Conservation (phyloP, 495 filamentous ascomycete species). For the Penicillium daleae region DNA sequence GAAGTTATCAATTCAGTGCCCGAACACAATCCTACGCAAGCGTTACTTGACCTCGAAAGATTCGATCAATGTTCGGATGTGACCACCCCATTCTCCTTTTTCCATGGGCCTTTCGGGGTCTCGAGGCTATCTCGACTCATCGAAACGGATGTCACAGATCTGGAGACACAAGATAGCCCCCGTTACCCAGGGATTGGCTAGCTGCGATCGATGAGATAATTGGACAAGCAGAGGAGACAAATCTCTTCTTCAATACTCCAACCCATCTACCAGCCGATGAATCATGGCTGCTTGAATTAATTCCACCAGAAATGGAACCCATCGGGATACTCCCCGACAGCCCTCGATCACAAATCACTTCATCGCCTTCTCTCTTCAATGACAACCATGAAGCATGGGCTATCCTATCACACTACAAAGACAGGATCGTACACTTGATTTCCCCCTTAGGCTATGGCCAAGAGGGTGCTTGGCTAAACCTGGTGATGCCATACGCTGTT, state of each 20-base stretch:
- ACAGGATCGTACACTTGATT: slow-evolving; percentile 22
- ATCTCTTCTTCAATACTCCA: neutral
- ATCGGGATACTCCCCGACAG: neutral
- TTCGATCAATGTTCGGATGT: neutral
- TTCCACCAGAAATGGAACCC: neutral
- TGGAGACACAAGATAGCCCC: neutral
- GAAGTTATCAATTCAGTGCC: slow-evolving; percentile 8
- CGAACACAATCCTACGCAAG: slow-evolving; percentile 10
- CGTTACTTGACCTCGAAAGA: slow-evolving; percentile 20
- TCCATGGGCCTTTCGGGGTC: slow-evolving; percentile 27
- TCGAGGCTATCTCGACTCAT: slow-evolving; percentile 1
- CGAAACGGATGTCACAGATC: neutral
- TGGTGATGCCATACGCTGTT: slow-evolving; percentile 26
- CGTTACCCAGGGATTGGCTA: slow-evolving; percentile 12
- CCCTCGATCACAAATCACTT: neutral
- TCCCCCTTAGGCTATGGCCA: slow-evolving; percentile 23
- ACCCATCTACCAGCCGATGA: neutral
- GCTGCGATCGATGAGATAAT: slow-evolving; percentile 1
- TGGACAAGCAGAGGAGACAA: neutral
- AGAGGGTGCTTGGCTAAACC: slow-evolving; percentile 20
- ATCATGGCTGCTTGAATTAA: neutral
- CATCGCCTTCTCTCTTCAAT: neutral
- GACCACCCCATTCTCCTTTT: slow-evolving; percentile 4
- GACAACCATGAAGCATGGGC: slow-evolving; percentile 20
- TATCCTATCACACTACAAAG: slow-evolving; percentile 28